Conservation (phyloP, 2,329 filamentous ascomycete genomes). For the Aaosphaeria arxii region DNA sequence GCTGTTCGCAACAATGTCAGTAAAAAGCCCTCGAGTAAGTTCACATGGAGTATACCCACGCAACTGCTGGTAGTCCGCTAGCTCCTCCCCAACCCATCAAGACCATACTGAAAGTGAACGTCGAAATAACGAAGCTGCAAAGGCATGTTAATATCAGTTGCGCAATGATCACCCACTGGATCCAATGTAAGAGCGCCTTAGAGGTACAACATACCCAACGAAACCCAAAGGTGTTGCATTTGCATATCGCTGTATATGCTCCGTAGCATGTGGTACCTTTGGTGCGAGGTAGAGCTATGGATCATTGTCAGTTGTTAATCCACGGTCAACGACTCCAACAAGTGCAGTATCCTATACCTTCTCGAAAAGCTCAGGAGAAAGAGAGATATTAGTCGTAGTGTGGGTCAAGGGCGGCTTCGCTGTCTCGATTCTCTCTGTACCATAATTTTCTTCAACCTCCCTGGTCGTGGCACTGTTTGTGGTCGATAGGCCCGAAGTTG, state of each 20-base stretch:
- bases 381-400: conserved; percentile 21
- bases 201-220: conserved; percentile 16
- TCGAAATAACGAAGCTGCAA: conserved; percentile 36
- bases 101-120: conserved; percentile 40
- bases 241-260: conserved; percentile 15
- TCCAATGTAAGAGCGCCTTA: not conserved
- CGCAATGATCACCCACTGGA: not conserved
- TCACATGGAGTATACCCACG: conserved; percentile 9
- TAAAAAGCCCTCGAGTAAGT: no score
- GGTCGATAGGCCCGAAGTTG: not conserved
- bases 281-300: conserved; percentile 19
- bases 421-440: conserved; percentile 16
- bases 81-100: conserved; percentile 41
- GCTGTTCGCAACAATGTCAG: conserved; percentile 2
- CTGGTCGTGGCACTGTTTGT: not conserved
- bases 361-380: conserved; percentile 28
- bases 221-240: conserved; percentile 28
- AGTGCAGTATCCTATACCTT: conserved; percentile 6
- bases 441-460: conserved; percentile 6
- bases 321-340: no score
- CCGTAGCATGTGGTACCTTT: conserved; percentile 19
- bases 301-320: no score
- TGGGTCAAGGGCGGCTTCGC: conserved; percentile 13
- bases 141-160: not conserved
- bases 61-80: conserved; percentile 33